Percentiles rank a stretch among this genome's conserved stretches.
Conservation (phyloP, 441 rosid genomes). For the Brassica balearica region DNA sequence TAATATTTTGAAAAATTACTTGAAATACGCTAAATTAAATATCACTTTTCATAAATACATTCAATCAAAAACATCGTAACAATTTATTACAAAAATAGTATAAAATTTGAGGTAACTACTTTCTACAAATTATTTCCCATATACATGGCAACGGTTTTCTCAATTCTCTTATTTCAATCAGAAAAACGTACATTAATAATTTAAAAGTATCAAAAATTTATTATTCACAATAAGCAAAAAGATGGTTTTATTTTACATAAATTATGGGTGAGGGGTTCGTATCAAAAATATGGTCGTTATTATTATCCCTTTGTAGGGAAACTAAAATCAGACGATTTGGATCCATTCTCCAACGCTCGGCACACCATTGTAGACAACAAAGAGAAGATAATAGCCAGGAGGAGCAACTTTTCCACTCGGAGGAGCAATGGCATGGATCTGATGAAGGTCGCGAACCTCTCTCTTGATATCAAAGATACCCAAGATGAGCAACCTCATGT, state of each 20-base stretch:
- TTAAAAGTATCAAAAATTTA: background rate
- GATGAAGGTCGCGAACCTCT: background rate
- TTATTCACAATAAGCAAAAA: background rate
- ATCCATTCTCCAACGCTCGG: constrained; percentile 63
- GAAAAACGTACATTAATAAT: background rate
- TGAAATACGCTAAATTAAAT: too few relatives aligned
- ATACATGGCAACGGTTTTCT: background rate
- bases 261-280: background rate
- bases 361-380: constrained; percentile 50
- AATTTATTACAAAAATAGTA: too few relatives aligned
- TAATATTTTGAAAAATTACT: background rate
- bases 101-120: background rate
- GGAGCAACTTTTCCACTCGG: constrained; percentile 51
- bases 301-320: background rate
- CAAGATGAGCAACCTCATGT: constrained; percentile 56
- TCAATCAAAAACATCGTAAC: too few relatives aligned
- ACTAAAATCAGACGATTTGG: constrained; percentile 16
- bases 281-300: background rate
- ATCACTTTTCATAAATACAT: too few relatives aligned
- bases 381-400: constrained; percentile 56
- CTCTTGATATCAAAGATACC: constrained; percentile 4
- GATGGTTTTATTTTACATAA: background rate
- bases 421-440: constrained; percentile 45
- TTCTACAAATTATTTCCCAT: background rate
- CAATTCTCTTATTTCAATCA: background rate